Percentiles rank a stretch among this genome's conserved stretches.
phyloP scores from a whole-genome alignment of 805 yeast genomes.

The Blastobotrys chiropterorum region DNA sequence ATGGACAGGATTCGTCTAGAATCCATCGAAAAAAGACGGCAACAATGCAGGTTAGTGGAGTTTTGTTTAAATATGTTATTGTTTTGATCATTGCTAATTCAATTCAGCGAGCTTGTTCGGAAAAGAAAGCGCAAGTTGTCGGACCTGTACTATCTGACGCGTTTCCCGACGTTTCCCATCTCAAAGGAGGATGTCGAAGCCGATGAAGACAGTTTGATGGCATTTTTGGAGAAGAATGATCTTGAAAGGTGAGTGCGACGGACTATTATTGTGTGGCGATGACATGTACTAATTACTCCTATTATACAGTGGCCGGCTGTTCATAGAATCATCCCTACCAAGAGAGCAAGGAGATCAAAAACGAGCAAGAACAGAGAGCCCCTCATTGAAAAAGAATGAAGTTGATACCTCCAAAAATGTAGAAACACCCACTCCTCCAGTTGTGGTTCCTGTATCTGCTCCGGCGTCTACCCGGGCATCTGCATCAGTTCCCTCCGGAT shows the following conservation, averaged over 20 bases:
- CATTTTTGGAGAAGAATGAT: conserved; percentile 48
- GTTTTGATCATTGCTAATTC: background rate
- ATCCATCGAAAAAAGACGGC: conserved; percentile 40
- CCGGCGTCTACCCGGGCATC: background rate
- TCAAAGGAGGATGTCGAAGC: conserved; percentile 35
- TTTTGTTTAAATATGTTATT: background rate
- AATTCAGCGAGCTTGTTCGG: conserved; percentile 36
- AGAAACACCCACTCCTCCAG: background rate
- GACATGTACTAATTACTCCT: conserved; percentile 3
- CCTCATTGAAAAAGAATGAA: conserved; percentile 1
- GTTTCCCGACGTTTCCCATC: conserved; percentile 43
- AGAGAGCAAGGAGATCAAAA: conserved; percentile 1
- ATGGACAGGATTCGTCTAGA: conserved; percentile 42
- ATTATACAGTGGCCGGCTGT: conserved; percentile 22
- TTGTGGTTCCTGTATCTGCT: background rate
- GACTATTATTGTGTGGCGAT: too few relatives aligned
- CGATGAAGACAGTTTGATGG: conserved; percentile 37
- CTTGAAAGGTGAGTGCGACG: conserved; percentile 31
- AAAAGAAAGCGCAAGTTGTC: conserved; percentile 53
- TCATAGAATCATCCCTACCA: conserved; percentile 32
- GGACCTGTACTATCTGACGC: conserved; percentile 54
- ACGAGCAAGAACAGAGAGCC: conserved; percentile 8
- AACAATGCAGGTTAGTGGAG: conserved; percentile 32
- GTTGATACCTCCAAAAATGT: background rate
- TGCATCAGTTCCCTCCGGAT: background rate